phyloP scores from a whole-genome alignment of 2,329 filamentous ascomycete species.

The Sporothrix sp. region DNA sequence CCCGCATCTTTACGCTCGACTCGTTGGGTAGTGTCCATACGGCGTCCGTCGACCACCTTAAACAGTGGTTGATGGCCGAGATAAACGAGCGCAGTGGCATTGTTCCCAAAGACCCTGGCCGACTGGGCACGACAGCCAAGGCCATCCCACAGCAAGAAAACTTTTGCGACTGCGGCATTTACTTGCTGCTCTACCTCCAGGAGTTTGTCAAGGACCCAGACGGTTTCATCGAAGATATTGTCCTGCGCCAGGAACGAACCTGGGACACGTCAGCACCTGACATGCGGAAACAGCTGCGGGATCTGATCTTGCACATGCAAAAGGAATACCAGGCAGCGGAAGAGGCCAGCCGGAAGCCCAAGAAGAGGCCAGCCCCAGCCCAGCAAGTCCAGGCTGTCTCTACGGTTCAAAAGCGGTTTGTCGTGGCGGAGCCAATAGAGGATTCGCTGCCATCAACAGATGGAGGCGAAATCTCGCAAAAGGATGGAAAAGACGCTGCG shows the following conservation, averaged over 20 bases:
- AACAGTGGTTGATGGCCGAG: conserved; percentile 68
- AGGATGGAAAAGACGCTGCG: too few relatives aligned
- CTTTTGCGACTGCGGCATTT: conserved; percentile 82
- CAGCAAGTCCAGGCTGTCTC: too few relatives aligned
- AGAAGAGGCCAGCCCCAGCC: background rate
- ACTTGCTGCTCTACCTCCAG: conserved; percentile 72
- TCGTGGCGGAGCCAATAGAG: too few relatives aligned
- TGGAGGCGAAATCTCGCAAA: too few relatives aligned
- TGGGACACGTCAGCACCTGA: conserved; percentile 48
- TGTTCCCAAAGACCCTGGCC: conserved; percentile 28
- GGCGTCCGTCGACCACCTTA: conserved; percentile 56
- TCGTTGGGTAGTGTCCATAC: conserved; percentile 62
- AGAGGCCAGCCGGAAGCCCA: conserved; percentile 27
- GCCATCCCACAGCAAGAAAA: conserved; percentile 74
- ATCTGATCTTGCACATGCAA: conserved; percentile 55
- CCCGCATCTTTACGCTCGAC: conserved; percentile 77
- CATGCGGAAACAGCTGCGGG: conserved; percentile 56
- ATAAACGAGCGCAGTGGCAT: conserved; percentile 49
- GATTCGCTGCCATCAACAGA: too few relatives aligned
- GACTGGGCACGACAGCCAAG: conserved; percentile 55
- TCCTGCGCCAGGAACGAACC: conserved; percentile 44
- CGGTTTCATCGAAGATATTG: conserved; percentile 54
- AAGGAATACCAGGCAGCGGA: conserved; percentile 41
- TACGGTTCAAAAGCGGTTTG: too few relatives aligned
- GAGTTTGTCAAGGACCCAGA: conserved; percentile 71